Evolutionary conservation across 441 rosid species (phyloP), one percentile per base, ranked within the genome.

Genomic region (Brassica balearica): DNA sequence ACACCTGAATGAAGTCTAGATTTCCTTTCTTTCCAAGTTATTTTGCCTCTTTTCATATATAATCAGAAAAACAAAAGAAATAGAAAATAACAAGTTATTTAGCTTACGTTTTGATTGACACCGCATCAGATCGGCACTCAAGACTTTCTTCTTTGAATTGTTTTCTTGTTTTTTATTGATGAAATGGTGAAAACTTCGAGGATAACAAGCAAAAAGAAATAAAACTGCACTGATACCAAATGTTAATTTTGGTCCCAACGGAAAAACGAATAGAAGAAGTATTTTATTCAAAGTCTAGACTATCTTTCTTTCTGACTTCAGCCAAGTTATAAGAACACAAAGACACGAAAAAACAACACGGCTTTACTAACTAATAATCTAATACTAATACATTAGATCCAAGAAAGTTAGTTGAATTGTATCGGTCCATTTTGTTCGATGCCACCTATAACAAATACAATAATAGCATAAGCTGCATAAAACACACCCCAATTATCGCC

Each of bases 381-480:
- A 12, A 46, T 11, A 15, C 22, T 5, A 53, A 38, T 63, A 62
- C 65, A 17, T 41, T 19, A 67, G 32, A 46, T 72, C 64, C 73
- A 72, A 72, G 77, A 78, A 71, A 32, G 73, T 72, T 78, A 48
- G 69, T 59, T 72, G 77, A 67, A 3, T 46, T 67, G 77, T 32
- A 5, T 58, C 48, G 12, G 82, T 78, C 82, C 74, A 78, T 67
- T 67, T 60, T 73, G 81, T 65, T 46, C 1, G 19, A 43, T 69
- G 73, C 81, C 69, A 68, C 61, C 76, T 71, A 71, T 41, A 59
- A 7, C 19, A 36, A 71, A 48, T 62, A 60, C 80, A 69, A 76
- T 29, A 48, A 46, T 25, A 25, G 27, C 27, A 25, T 25, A 25
- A 25, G 27, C 27, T 25, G 27, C 27, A 25, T 25, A 25, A 25